phyloP scores from a whole-genome alignment of 1,139 yeast species.

The Yamadazyma blattariae region DNA sequence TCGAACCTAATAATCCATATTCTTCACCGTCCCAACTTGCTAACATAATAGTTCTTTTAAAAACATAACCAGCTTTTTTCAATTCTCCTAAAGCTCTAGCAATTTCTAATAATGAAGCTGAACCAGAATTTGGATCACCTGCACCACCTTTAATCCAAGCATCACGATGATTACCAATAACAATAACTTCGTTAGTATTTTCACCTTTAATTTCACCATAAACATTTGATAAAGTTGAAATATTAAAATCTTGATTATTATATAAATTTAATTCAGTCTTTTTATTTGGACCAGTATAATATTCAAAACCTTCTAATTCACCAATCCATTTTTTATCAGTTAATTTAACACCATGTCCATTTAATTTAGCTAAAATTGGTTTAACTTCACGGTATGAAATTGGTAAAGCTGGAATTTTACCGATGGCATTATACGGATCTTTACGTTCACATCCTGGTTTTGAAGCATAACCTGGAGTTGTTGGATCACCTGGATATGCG shows the following conservation, averaged over 20 bases:
- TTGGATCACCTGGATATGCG: slow-evolving; percentile 80
- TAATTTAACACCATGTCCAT: slow-evolving; percentile 37
- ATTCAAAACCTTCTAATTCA: slow-evolving; percentile 40
- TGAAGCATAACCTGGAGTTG: slow-evolving; percentile 81
- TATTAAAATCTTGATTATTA: slow-evolving; percentile 39
- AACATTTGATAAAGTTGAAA: slow-evolving; percentile 44
- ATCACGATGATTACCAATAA: slow-evolving; percentile 49
- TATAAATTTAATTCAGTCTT: slow-evolving; percentile 43
- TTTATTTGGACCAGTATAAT: slow-evolving; percentile 48
- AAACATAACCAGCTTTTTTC: slow-evolving; percentile 35
- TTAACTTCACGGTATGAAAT: slow-evolving; percentile 45
- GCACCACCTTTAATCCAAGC: slow-evolving; percentile 58
- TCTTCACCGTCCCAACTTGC: slow-evolving; percentile 49
- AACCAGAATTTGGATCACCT: slow-evolving; percentile 48
- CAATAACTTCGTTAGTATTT: slow-evolving; percentile 36
- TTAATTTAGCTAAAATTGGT: slow-evolving; percentile 42
- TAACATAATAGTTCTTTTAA: slow-evolving; percentile 39
- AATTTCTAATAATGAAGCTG: slow-evolving; percentile 40
- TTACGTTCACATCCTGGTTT: slow-evolving; percentile 48
- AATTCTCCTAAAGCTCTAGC: slow-evolving; percentile 51
- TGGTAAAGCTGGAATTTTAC: slow-evolving; percentile 47
- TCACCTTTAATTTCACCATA: slow-evolving; percentile 46
- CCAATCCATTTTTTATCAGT: slow-evolving; percentile 35
- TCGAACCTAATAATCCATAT: slow-evolving; percentile 46
- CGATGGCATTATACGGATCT: slow-evolving; percentile 41